phyloP scores from a whole-genome alignment of 345 rosid species.

The Dipteronia dyeriana region DNA sequence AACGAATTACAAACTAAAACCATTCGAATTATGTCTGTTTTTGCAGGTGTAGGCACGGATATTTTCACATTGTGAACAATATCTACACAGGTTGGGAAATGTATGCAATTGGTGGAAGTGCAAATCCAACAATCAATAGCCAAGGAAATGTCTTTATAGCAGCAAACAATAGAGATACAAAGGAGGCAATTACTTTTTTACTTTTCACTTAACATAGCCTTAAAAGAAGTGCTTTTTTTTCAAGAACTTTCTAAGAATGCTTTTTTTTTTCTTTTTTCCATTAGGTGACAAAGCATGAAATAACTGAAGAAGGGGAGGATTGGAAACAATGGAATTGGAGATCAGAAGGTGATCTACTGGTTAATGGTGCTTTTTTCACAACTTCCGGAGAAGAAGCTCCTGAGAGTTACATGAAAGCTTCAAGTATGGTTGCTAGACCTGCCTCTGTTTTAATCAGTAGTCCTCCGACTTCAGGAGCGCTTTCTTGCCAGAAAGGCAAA shows the following conservation, averaged over 20 bases:
- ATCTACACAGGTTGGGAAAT: constrained; percentile 59
- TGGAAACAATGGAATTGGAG: constrained; percentile 78
- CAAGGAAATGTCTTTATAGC: constrained; percentile 70
- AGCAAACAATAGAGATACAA: constrained; percentile 36
- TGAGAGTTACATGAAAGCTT: constrained; percentile 51
- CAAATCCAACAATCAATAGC: constrained; percentile 71
- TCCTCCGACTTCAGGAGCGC: constrained; percentile 49
- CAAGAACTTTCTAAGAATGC: background rate
- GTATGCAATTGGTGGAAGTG: constrained; percentile 79
- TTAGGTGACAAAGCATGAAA: constrained; percentile 67
- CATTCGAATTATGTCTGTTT: background rate
- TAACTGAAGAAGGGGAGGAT: constrained; percentile 22
- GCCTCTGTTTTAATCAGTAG: constrained; percentile 42
- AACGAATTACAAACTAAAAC: too few relatives aligned
- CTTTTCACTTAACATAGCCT: too few relatives aligned
- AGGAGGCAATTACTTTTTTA: constrained; percentile 40
- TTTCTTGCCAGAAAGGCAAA: constrained; percentile 45
- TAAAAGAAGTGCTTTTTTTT: too few relatives aligned
- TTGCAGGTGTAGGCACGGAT: constrained; percentile 71
- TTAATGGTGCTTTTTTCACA: constrained; percentile 64
- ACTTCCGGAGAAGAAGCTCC: constrained; percentile 55
- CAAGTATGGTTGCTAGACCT: constrained; percentile 70
- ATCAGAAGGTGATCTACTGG: constrained; percentile 62
- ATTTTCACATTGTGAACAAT: constrained; percentile 69
- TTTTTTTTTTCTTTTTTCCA: background rate